Percentiles rank a stretch among this genome's conserved stretches.
These are phyloP conservation scores for Vaccinium corymbosum DNA, from an alignment of 148 eudicot genomes.

Conservation along the genomic window DNA sequence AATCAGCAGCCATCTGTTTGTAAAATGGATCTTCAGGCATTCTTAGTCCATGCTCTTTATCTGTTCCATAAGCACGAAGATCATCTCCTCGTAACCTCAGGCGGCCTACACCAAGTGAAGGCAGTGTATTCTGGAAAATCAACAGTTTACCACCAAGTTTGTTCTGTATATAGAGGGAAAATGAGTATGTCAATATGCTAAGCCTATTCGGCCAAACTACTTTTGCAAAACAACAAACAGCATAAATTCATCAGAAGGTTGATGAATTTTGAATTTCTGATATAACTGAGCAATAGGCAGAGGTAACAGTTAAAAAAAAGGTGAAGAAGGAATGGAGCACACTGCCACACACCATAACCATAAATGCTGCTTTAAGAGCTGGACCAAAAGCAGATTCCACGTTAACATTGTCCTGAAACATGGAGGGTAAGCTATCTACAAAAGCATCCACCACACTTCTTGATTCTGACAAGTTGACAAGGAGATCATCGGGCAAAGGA, in stretches of 20 bases:
- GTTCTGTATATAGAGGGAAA: conserved; percentile 41
- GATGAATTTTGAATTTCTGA: not conserved
- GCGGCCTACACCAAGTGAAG: conserved; percentile 89
- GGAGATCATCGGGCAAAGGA: conserved; percentile 99
- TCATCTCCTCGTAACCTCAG: conserved; percentile 93
- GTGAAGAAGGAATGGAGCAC: conserved; percentile 19
- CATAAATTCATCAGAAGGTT: conserved; percentile 3
- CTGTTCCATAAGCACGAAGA: conserved; percentile 78
- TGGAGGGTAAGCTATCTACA: conserved; percentile 85
- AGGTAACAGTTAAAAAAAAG: not conserved
- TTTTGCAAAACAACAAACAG: not conserved
- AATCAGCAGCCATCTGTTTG: conserved; percentile 99
- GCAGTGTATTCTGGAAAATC: conserved; percentile 89
- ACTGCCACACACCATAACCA: conserved; percentile 64
- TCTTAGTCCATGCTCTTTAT: conserved; percentile 81
- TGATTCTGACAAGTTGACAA: conserved; percentile 97
- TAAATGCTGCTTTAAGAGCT: conserved; percentile 88
- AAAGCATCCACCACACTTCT: conserved; percentile 85
- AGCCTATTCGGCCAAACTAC: not conserved
- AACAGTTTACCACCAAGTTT: conserved; percentile 97
- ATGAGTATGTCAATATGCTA: conserved; percentile 12
- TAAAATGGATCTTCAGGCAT: conserved; percentile 93
- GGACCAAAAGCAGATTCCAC: conserved; percentile 99
- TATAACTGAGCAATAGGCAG: not conserved
- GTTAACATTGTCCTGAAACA: conserved; percentile 81